phyloP scores from a whole-genome alignment of 768 basidiomycete genomes.

The Leccinellum albellum region DNA sequence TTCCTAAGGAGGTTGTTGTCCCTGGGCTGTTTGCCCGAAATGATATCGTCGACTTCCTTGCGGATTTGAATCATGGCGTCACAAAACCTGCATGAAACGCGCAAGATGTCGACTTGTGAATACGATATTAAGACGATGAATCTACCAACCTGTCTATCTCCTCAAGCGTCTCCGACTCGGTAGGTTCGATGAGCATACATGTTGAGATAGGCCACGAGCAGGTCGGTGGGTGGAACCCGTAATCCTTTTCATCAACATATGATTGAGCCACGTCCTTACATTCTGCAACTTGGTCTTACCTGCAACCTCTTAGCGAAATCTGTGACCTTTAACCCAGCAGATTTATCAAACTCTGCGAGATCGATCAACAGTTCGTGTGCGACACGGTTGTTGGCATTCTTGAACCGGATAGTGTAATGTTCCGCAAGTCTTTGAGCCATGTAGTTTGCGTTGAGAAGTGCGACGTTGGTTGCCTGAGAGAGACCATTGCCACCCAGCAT shows the following conservation, averaged over 20 bases:
- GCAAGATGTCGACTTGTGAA: background rate
- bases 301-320: slow-evolving; percentile 97
- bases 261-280: background rate
- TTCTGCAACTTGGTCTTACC: slow-evolving; percentile 36
- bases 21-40: slow-evolving; percentile 80
- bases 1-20: slow-evolving; percentile 93
- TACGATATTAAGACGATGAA: background rate
- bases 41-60: slow-evolving; percentile 83
- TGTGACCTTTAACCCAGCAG: slow-evolving; percentile 84
- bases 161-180: slow-evolving; percentile 90
- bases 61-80: slow-evolving; percentile 98
- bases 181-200: slow-evolving; percentile 97
- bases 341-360: slow-evolving; percentile 90
- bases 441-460: slow-evolving; percentile 95
- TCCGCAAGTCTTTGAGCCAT: slow-evolving; percentile 85
- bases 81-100: slow-evolving; percentile 64
- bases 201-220: slow-evolving; percentile 98
- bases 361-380: slow-evolving; percentile 97
- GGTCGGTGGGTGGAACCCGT: slow-evolving; percentile 94
- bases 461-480: slow-evolving; percentile 77
- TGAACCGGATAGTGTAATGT: slow-evolving; percentile 84
- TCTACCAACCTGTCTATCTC: slow-evolving; percentile 76
- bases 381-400: slow-evolving; percentile 86
- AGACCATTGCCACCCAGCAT: slow-evolving; percentile 98
- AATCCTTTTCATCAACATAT: slow-evolving; percentile 50